A percentile compares a stretch with the other conserved stretches of the same genome.
phyloP scores from a whole-genome alignment of 495 filamentous ascomycete species.

The Aspergillus biplanus region DNA sequence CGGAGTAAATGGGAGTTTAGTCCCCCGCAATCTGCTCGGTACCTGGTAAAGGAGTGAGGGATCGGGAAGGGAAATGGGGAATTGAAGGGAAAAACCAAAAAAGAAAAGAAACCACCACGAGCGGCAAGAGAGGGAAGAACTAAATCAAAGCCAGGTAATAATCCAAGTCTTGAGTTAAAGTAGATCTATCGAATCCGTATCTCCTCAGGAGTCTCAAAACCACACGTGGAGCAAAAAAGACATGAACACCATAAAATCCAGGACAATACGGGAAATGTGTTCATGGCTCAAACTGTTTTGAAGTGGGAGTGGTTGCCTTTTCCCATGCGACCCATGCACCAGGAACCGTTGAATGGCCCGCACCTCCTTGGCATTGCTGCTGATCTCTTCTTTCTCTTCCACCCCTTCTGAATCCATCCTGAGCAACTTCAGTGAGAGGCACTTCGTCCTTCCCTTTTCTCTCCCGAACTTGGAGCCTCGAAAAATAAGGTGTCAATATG shows the following conservation, averaged over 20 bases:
- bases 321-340: conserved; percentile 15
- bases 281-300: background rate
- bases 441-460: too few species aligned
- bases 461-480: background rate
- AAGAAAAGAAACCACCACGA: background rate
- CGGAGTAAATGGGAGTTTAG: too few species aligned
- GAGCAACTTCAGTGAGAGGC: too few species aligned
- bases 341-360: conserved; percentile 1
- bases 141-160: background rate
- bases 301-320: conserved; percentile 14
- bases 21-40: too few species aligned
- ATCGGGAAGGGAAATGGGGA: too few species aligned
- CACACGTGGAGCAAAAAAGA: background rate
- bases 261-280: background rate
- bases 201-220: background rate
- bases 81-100: background rate
- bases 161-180: background rate
- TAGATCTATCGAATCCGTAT: background rate
- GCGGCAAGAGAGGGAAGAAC: background rate
- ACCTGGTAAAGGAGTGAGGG: too few species aligned
- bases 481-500: too few species aligned
- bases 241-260: background rate
- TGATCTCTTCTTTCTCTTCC: too few species aligned
- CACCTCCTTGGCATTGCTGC: conserved; percentile 9
- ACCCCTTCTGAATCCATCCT: too few species aligned